Conservation (phyloP, 768 basidiomycete species). For the Gelatoporia subvermispora region DNA sequence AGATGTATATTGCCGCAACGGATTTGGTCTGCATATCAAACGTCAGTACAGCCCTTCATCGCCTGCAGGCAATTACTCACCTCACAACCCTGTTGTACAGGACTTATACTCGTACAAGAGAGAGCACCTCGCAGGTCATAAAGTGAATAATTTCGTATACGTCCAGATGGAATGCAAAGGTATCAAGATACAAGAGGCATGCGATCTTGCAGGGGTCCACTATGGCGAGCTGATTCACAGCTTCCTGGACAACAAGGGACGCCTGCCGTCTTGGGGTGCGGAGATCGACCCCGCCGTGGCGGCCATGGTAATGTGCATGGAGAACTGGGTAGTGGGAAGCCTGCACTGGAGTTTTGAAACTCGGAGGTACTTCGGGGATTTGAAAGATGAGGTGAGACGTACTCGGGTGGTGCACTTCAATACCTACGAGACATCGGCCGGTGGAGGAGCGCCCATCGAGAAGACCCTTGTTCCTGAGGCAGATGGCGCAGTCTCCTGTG, state of each 20-base stretch:
- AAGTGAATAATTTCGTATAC: constrained; percentile 64
- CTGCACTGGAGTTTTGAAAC: constrained; percentile 68
- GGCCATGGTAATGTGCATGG: constrained; percentile 50
- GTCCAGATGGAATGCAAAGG: constrained; percentile 56
- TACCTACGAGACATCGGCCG: too few relatives aligned
- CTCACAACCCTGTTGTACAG: constrained; percentile 26
- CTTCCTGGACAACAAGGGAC: constrained; percentile 41
- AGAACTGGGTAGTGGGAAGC: constrained; percentile 60
- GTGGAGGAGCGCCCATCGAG: too few relatives aligned
- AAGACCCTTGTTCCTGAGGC: too few relatives aligned
- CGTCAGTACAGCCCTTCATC: constrained; percentile 33
- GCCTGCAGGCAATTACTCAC: neutral
- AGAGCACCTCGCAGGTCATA: constrained; percentile 63
- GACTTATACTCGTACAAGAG: constrained; percentile 72
- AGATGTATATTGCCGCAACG: constrained; percentile 52
- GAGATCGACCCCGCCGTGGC: constrained; percentile 43
- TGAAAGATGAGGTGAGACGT: constrained; percentile 43
- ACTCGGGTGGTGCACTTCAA: constrained; percentile 15
- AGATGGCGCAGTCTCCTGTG: too few relatives aligned
- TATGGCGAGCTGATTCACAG: constrained; percentile 46
- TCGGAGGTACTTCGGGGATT: constrained; percentile 60
- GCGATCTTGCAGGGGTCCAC: constrained; percentile 50
- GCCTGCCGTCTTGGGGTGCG: constrained; percentile 44
- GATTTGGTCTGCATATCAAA: constrained; percentile 72
- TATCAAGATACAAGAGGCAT: constrained; percentile 53